Conservation (phyloP, 2,329 filamentous ascomycete genomes). For the Trichoderma cornu-damae region DNA sequence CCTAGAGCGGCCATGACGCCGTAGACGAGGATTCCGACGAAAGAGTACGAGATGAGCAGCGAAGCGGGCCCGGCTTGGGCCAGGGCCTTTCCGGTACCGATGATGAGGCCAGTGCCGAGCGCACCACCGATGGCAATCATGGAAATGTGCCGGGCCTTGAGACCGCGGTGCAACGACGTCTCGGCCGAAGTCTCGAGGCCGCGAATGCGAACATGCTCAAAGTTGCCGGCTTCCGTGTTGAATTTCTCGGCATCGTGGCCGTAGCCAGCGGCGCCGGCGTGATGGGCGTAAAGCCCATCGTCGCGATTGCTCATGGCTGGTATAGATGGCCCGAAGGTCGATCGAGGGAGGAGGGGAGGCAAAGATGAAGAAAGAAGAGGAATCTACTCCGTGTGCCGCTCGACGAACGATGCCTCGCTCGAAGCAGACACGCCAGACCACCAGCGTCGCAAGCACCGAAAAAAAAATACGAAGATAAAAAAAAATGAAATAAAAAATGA, state of each 20-base stretch:
- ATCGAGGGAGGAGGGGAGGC: not conserved
- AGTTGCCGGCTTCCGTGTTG: constrained; percentile 16
- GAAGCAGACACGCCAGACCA: not conserved
- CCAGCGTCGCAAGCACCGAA: not conserved
- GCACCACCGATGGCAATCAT: constrained; percentile 69
- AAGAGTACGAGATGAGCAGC: constrained; percentile 65
- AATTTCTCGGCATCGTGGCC: constrained; percentile 22
- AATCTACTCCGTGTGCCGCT: not conserved
- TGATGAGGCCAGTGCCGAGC: constrained; percentile 68
- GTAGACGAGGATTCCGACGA: constrained; percentile 69
- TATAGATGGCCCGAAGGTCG: not conserved
- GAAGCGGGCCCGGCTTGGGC: constrained; percentile 56
- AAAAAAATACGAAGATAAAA: not conserved
- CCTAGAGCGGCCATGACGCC: constrained; percentile 76
- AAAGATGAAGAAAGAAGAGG: not conserved
- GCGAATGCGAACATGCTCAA: constrained; percentile 35
- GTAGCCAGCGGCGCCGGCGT: not conserved
- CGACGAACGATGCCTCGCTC: not conserved
- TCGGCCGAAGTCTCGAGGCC: constrained; percentile 47
- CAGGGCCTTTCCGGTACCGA: constrained; percentile 57
- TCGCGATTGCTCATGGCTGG: constrained; percentile 10
- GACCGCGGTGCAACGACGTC: constrained; percentile 47
- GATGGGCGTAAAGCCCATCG: constrained; percentile 14
- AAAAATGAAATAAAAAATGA: not conserved
- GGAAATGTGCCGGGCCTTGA: constrained; percentile 51